A percentile compares a stretch with the other conserved stretches of the same genome.
These are phyloP conservation scores for Phylloporus sp. DNA, from an alignment of 768 basidiomycete species.

Conservation along the genomic window DNA sequence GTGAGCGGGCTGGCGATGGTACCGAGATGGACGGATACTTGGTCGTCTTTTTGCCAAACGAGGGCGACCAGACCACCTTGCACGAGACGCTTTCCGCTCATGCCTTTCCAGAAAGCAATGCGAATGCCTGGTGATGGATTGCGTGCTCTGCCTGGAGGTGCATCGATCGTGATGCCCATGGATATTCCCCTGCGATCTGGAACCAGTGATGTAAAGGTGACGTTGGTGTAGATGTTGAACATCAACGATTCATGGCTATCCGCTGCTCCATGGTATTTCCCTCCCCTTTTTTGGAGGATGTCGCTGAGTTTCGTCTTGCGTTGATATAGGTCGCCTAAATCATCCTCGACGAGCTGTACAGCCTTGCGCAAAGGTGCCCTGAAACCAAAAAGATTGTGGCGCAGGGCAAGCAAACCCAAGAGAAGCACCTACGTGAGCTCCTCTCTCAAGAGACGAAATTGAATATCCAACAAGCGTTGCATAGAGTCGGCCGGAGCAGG, in stretches of 20 bases:
- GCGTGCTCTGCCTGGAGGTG: conserved; percentile 57
- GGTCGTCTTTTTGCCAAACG: conserved; percentile 38
- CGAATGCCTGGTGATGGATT: conserved; percentile 37
- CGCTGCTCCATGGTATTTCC: conserved; percentile 48
- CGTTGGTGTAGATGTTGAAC: conserved; percentile 61
- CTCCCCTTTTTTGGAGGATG: conserved; percentile 51
- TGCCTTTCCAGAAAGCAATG: conserved; percentile 57
- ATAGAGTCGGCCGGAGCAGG: conserved; percentile 55
- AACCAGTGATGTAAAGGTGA: conserved; percentile 42
- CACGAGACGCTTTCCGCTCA: conserved; percentile 54
- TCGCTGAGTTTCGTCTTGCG: conserved; percentile 39
- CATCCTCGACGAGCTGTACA: conserved; percentile 46
- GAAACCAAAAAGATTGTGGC: neutral
- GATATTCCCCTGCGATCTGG: conserved; percentile 54
- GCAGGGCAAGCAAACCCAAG: neutral
- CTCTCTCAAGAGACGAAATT: conserved; percentile 72
- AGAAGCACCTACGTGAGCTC: conserved; percentile 54
- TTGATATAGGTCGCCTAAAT: conserved; percentile 29
- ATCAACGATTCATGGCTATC: conserved; percentile 46
- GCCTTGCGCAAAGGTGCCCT: conserved; percentile 54
- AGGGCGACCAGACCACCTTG: conserved; percentile 64
- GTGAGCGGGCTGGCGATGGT: conserved; percentile 39
- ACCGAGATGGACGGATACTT: conserved; percentile 51
- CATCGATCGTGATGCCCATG: conserved; percentile 41
- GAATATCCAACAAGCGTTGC: conserved; percentile 65